Percentiles rank a stretch among this genome's conserved stretches.
These are phyloP conservation scores for Chenopodium quinoa DNA, from an alignment of 148 eudicot genomes.

Conservation along the genomic window DNA sequence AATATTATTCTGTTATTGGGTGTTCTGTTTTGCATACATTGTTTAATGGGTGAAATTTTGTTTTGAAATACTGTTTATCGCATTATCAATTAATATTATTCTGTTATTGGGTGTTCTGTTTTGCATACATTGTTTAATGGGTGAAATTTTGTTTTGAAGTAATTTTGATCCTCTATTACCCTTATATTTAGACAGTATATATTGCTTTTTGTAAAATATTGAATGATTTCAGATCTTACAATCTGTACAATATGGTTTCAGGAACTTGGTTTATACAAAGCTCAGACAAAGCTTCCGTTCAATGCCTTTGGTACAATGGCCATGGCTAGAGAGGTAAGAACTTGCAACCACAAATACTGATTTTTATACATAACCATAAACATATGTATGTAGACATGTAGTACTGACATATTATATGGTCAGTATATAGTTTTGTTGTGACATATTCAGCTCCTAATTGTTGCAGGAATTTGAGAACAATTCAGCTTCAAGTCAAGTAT, in stretches of 20 bases:
- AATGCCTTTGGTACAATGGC: constrained; percentile 99
- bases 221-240: neutral
- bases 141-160: neutral
- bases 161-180: neutral
- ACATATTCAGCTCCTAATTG: neutral
- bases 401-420: no score
- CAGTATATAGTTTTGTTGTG: neutral
- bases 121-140: neutral
- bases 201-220: neutral
- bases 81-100: no score
- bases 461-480: constrained; percentile 89
- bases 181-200: neutral
- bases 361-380: no score
- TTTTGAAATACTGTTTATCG: no score
- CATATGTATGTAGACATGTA: no score
- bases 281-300: constrained; percentile 96
- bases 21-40: neutral
- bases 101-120: neutral
- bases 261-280: constrained; percentile 98
- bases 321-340: constrained; percentile 94
- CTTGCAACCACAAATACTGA: neutral
- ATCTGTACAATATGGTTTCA: constrained; percentile 24
- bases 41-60: neutral
- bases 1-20: neutral
- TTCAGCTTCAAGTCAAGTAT: constrained; percentile 91